These are phyloP conservation scores for Rhytidiadelphus loreus DNA, from an alignment of 225 moss, liverwort and hornwort genomes.

Conservation along the genomic window DNA sequence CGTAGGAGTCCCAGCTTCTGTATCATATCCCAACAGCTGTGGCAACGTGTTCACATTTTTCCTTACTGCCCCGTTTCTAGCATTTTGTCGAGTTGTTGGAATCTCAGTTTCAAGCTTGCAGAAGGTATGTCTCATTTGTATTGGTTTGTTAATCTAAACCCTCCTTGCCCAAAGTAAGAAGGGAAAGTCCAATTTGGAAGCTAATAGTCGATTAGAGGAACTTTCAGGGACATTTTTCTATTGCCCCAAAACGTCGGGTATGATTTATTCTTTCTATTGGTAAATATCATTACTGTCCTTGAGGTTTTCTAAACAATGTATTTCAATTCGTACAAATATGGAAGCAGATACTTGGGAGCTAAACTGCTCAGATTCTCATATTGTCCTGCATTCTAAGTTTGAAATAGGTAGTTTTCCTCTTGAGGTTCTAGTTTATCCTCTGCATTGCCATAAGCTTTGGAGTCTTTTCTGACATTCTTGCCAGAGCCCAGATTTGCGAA, in stretches of 20 bases:
- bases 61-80: conserved; percentile 76
- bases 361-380: background rate
- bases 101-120: conserved; percentile 44
- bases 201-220: background rate
- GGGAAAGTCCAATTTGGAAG: background rate
- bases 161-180: background rate
- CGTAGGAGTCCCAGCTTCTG: conserved; percentile 42
- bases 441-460: background rate
- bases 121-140: conserved; percentile 27
- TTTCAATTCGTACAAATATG: background rate
- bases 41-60: conserved; percentile 92
- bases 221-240: background rate
- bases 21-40: conserved; percentile 46
- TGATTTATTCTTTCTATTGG: background rate
- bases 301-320: background rate
- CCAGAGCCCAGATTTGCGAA: background rate
- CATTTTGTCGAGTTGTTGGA: conserved; percentile 77
- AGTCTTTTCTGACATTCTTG: background rate
- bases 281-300: background rate
- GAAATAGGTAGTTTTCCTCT: background rate
- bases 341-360: background rate
- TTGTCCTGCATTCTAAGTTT: background rate
- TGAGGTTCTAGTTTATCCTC: background rate
- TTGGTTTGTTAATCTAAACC: background rate
- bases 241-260: background rate